phyloP scores from a whole-genome alignment of 768 basidiomycete species.

The Pisolithus sp. region DNA sequence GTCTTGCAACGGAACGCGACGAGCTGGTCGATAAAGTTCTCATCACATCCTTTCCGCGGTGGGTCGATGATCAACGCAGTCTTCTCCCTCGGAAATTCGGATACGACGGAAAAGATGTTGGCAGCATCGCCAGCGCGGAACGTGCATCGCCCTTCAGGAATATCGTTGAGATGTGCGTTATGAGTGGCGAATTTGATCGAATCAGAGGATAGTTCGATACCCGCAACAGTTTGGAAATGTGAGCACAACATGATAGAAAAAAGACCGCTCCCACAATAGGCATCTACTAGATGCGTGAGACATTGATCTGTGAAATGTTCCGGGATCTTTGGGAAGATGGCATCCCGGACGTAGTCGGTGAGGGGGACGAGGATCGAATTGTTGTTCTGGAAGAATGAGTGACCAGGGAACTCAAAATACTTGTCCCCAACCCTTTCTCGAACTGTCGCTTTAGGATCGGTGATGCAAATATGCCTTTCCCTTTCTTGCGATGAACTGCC shows the following conservation, averaged over 20 bases:
- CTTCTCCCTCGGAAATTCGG: conserved; percentile 53
- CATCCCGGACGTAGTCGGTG: conserved; percentile 74
- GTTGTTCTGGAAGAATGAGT: conserved; percentile 99
- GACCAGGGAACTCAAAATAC: conserved; percentile 79
- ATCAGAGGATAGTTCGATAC: conserved; percentile 78
- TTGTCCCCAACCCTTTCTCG: conserved; percentile 79
- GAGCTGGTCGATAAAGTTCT: conserved; percentile 69
- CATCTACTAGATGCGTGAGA: conserved; percentile 88
- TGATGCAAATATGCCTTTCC: conserved; percentile 70
- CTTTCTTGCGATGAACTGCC: conserved; percentile 35
- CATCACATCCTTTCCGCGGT: conserved; percentile 91
- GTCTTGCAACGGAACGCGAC: conserved; percentile 58
- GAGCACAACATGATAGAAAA: conserved; percentile 81
- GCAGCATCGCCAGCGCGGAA: conserved; percentile 83
- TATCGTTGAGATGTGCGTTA: conserved; percentile 60
- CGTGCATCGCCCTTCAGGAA: conserved; percentile 47
- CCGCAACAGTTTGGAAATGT: conserved; percentile 69
- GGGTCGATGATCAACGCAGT: conserved; percentile 84
- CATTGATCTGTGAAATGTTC: not conserved
- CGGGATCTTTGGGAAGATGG: conserved; percentile 45
- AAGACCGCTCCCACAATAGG: conserved; percentile 87
- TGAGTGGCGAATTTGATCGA: conserved; percentile 62
- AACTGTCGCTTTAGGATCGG: conserved; percentile 72
- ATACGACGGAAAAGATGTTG: conserved; percentile 70
- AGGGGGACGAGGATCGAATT: conserved; percentile 83